Base-by-base conservation (phyloP, 192 early-diverging fungal genomes). In the Coemansia pectinata region DNA sequence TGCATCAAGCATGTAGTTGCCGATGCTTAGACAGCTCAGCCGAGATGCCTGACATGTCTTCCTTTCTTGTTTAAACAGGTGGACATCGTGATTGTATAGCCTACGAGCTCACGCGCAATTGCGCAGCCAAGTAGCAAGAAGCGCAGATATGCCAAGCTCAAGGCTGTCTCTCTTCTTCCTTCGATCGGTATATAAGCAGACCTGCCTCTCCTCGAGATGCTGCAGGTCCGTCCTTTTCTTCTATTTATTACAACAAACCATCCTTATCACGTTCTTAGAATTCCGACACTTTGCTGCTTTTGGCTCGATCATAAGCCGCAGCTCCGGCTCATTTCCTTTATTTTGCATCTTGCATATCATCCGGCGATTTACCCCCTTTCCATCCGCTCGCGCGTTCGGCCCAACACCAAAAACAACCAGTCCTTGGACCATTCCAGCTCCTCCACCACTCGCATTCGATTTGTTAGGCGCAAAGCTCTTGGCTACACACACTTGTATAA, bases 151-250 rank as follows among this genome's bases (percentile, higher is more conserved):
- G 21, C 59, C 59, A 36, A 59, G 33, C 33, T 38, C 36, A 5
- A 10, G 53, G 36, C 59, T 11, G 17, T 3, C 21, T 39, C 36
- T 21, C 58, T 19, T n/a, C 14, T 15, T 34, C 31, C 17, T 39
- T 61, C 36, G 59, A 61, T 61, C 59, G 59, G 34, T 61, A 61
- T 61, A 61, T 40, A 61, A 61, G 59, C 36, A 40, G 33, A 0
- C 4, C 36, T 25, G 36, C 59, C 59, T 48, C 47, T 48, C 47
- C 47, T 48, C 19, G 47, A 48, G 47, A 21, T 48, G 47, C 47
- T 48, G 47, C 47, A 48, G 47, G 19, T 48, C 29, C 9, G 48
- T 33, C 11, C 12, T 58, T 55, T 31, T 33, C 15, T 33, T 14
- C 5, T 33, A 29, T 6, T 58, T 58, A 58, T 17, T n/a, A 55